Evolutionary conservation across 768 basidiomycete genomes (phyloP), one percentile per base, ranked within the genome.

Genomic region (Mycena polygramma): DNA sequence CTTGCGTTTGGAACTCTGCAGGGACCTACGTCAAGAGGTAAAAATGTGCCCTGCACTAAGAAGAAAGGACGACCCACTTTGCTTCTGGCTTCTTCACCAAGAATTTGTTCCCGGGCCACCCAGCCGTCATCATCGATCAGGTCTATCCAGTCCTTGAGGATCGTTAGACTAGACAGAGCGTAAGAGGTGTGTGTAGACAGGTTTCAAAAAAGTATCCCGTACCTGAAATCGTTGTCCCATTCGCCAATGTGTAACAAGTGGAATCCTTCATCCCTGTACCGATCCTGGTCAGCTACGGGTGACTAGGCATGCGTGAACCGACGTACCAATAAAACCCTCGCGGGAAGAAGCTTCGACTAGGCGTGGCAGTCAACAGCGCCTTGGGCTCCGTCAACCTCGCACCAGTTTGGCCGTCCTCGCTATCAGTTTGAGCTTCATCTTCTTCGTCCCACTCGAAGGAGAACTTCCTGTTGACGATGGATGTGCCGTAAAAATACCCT

Each of bases 341-440:
- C 0, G 97, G 97, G 85, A 99, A 99, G 85, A 99, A 99, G 74
- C 95, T 96, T 43, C 97, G 87, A 77, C 96, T 97, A 6, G 97
- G 97, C 0, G 97, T 99, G 1, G 95, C 96, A 10, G 97, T 97
- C 72, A 98, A 81, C 22, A 99, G 81, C 22, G 90, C 88, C 68
- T 85, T 90, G 9, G 94, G 92, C 41, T 93, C 92, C 7, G 92
- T 94, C 69, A 95, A 75, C 63, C 81, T 86, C 19, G 93, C 86
- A n/a, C 90, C 92, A 48, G 80, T 83, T 63, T 82, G 78, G 17
- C 61, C 71, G n/a, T 81, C 80, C 20, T 82, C 79, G n/a, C 77
- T 83, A 6, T 84, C 85, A 11, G 82, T 83, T 17, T 73, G 15
- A 26, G 72, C 60, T 45, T 83, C 82, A 22, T 87, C 89, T 15